A percentile compares a stretch with the other conserved stretches of the same genome.
phyloP scores from a whole-genome alignment of 495 filamentous ascomycete species.

The Penicillium subrubescens region DNA sequence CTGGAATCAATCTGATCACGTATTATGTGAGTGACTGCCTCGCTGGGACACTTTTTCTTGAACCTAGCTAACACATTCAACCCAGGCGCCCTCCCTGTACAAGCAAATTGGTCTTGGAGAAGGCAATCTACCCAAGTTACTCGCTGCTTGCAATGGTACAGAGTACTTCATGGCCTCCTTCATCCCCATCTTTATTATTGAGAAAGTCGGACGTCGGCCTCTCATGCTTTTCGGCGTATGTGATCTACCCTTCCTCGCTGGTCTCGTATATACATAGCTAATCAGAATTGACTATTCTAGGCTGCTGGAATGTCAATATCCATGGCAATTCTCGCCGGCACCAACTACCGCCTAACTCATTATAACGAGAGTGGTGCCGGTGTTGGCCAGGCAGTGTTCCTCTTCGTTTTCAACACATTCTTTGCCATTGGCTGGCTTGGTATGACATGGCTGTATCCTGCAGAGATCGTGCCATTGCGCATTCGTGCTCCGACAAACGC shows the following conservation, averaged over 20 bases:
- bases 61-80: slow-evolving; percentile 42
- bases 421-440: slow-evolving; percentile 72
- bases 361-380: slow-evolving; percentile 40
- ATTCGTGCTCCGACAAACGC: slow-evolving; percentile 31
- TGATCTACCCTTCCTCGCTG: not conserved
- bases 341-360: slow-evolving; percentile 38
- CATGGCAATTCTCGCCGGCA: slow-evolving; percentile 60
- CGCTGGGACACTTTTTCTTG: not conserved
- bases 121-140: slow-evolving; percentile 31
- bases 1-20: slow-evolving; percentile 71
- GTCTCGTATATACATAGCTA: not conserved
- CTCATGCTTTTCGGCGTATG: slow-evolving; percentile 66
- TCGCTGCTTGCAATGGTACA: slow-evolving; percentile 62
- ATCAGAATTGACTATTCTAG: slow-evolving; percentile 3
- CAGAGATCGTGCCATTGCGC: slow-evolving; percentile 55
- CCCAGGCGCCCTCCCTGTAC: slow-evolving; percentile 34
- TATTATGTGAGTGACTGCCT: slow-evolving; percentile 59
- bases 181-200: slow-evolving; percentile 66
- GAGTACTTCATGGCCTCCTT: slow-evolving; percentile 71
- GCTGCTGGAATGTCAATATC: slow-evolving; percentile 59
- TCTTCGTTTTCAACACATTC: slow-evolving; percentile 70
- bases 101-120: slow-evolving; percentile 49
- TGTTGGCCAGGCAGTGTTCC: slow-evolving; percentile 45
- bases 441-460: slow-evolving; percentile 71
- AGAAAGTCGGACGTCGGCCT: slow-evolving; percentile 62